These are phyloP conservation scores for Chaetomidium leptoderma DNA, from an alignment of 495 filamentous ascomycete genomes.

Conservation along the genomic window DNA sequence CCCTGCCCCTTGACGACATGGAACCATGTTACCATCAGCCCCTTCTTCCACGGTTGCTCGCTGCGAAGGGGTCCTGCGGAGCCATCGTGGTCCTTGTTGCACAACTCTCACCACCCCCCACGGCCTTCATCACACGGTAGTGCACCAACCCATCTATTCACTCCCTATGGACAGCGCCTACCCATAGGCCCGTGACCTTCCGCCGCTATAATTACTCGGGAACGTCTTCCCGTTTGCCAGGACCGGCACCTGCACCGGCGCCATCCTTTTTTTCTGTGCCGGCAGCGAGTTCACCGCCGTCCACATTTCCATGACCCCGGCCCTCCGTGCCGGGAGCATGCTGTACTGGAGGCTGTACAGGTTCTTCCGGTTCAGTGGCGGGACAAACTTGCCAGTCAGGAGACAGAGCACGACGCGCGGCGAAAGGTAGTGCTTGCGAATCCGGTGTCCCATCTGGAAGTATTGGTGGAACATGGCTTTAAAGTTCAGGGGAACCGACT, in stretches of 20 bases:
- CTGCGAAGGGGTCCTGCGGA: too few species aligned
- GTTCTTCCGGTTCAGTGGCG: conserved; percentile 88
- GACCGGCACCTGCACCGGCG: conserved; percentile 23
- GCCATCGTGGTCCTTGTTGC: too few species aligned
- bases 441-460: conserved; percentile 85
- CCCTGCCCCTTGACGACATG: too few species aligned
- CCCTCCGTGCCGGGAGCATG: conserved; percentile 83
- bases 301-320: conserved; percentile 84
- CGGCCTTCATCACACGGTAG: not conserved
- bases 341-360: conserved; percentile 97
- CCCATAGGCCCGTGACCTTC: conserved; percentile 27
- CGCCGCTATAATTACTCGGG: conserved; percentile 23
- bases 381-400: conserved; percentile 80
- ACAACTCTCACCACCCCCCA: too few species aligned
- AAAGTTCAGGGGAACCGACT: conserved; percentile 89
- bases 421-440: conserved; percentile 91
- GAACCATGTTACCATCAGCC: too few species aligned
- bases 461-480: conserved; percentile 94
- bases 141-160: not conserved
- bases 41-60: too few species aligned
- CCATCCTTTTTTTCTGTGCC: conserved; percentile 35
- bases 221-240: conserved; percentile 21
- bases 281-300: conserved; percentile 57
- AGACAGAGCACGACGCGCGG: conserved; percentile 83
- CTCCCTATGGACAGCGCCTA: conserved; percentile 11